These are phyloP conservation scores for Neonectria punicea DNA, from an alignment of 2,329 filamentous ascomycete species.

Conservation along the genomic window DNA sequence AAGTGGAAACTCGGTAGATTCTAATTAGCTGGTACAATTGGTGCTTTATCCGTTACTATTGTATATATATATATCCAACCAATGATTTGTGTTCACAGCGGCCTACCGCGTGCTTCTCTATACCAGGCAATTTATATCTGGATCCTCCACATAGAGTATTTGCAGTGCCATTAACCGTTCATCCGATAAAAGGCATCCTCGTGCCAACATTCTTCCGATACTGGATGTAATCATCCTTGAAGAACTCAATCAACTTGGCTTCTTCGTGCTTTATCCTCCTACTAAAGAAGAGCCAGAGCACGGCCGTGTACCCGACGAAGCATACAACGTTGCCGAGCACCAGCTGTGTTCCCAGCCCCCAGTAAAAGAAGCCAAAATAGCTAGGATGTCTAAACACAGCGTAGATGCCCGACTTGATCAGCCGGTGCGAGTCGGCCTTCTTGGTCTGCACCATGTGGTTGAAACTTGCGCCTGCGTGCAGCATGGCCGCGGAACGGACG, in stretches of 20 bases:
- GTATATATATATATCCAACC: conserved; percentile 1
- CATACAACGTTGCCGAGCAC: conserved; percentile 87
- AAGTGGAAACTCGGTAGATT: conserved; percentile 2
- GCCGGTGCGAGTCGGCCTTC: conserved; percentile 73
- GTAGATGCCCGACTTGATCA: conserved; percentile 90
- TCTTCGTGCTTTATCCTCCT: conserved; percentile 83
- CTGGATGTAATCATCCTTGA: conserved; percentile 80
- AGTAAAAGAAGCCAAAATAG: conserved; percentile 99
- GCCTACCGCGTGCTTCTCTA: background rate
- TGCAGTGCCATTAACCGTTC: conserved; percentile 7
- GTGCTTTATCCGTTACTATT: conserved; percentile 13
- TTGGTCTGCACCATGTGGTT: conserved; percentile 85
- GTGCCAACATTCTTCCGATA: conserved; percentile 79
- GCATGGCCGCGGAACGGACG: conserved; percentile 86
- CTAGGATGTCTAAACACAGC: conserved; percentile 81
- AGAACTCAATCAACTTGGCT: conserved; percentile 79
- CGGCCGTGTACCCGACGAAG: conserved; percentile 75
- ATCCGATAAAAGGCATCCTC: conserved; percentile 76
- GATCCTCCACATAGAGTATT: background rate
- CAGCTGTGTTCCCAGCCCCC: conserved; percentile 93
- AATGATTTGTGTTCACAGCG: background rate
- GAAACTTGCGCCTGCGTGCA: conserved; percentile 88
- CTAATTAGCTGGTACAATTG: conserved; percentile 12
- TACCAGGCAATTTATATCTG: background rate
- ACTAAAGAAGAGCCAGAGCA: conserved; percentile 89